Base-by-base conservation (phyloP, 768 basidiomycete species). In the Mycena galericulata region DNA sequence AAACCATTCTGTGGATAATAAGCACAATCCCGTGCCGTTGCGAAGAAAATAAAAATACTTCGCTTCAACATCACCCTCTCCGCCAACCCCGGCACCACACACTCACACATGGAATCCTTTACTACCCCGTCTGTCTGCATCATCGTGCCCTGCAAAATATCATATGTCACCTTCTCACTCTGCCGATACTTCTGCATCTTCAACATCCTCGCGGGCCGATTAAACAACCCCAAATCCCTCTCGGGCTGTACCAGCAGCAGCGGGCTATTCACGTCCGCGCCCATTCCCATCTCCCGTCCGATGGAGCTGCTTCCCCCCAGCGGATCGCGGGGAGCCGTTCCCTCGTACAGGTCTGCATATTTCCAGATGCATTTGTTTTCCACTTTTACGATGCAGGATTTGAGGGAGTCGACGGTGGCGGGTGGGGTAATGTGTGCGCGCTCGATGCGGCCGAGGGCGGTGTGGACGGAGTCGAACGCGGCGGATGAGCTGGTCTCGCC, bases 381-480 rank as follows among this genome's bases (percentile, higher is more conserved):
- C 59, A 50, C 36, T 50, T 50, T 49, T 29, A 47, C 59, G 59
- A 61, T 61, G 59, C 59, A 61, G 59, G 47, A 50, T 61, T 51
- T 61, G 59, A 61, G 46, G 24, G 59, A 50, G 36, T 49, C 59
- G 47, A 50, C 47, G 34, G 46, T 50, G 47, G 34, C 34, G 36
- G 46, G 59, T 50, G 59, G 59, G 59, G 59, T 50, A 26, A 61
- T 51, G 20, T 61, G 59, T 50, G 47, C 59, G 24, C 59, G 47
- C 59, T 61, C 47, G 46, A 61, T 61, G 59, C 59, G 59, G 32
- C 59, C 59, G 47, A 61, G 59, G 47, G 59, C 59, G 47, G 59
- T 49, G 59, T 61, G 47, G 34, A 50, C 59, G 34, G 59, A 61
- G 47, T 61, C 59, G 47, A 61, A 61, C 59, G 47, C 46, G 27